phyloP scores from a whole-genome alignment of 768 basidiomycete species.

The Suillus subaureus region DNA sequence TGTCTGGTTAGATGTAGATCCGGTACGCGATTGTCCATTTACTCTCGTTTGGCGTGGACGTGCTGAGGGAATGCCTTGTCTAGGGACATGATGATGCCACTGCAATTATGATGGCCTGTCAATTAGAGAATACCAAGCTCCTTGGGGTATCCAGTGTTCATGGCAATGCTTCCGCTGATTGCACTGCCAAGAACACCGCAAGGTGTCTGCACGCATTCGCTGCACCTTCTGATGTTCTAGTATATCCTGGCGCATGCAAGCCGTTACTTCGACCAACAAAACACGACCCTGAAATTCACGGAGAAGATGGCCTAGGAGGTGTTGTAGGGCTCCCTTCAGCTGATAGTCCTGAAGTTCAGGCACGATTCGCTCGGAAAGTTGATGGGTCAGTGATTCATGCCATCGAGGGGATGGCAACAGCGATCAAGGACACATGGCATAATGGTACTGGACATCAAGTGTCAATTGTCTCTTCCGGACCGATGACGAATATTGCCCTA shows the following conservation, averaged over 20 bases:
- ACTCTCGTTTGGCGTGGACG: background rate
- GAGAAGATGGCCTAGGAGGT: slow-evolving; percentile 79
- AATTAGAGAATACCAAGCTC: slow-evolving; percentile 64
- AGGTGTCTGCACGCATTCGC: slow-evolving; percentile 77
- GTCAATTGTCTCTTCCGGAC: slow-evolving; percentile 74
- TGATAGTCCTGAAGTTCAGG: slow-evolving; percentile 50
- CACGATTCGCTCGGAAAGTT: slow-evolving; percentile 46
- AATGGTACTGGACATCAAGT: slow-evolving; percentile 61
- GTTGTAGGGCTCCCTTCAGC: slow-evolving; percentile 71
- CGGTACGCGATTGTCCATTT: slow-evolving; percentile 42
- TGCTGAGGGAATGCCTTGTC: background rate
- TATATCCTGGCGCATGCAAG: slow-evolving; percentile 69
- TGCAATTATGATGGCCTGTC: slow-evolving; percentile 76
- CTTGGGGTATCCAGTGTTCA: slow-evolving; percentile 88
- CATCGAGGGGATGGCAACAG: slow-evolving; percentile 66
- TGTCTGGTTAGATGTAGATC: slow-evolving; percentile 70
- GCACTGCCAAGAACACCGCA: slow-evolving; percentile 73
- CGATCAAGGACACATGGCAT: slow-evolving; percentile 58
- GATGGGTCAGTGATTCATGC: slow-evolving; percentile 52
- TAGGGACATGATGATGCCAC: slow-evolving; percentile 92
- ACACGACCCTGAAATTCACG: slow-evolving; percentile 81
- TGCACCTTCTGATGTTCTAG: slow-evolving; percentile 55
- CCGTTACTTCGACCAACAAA: slow-evolving; percentile 66
- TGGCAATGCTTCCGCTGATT: slow-evolving; percentile 69
- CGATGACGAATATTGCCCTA: slow-evolving; percentile 82